Evolutionary conservation across 2,329 filamentous ascomycete genomes (phyloP).

Genomic region (Pseudogymnoascus sp.): DNA sequence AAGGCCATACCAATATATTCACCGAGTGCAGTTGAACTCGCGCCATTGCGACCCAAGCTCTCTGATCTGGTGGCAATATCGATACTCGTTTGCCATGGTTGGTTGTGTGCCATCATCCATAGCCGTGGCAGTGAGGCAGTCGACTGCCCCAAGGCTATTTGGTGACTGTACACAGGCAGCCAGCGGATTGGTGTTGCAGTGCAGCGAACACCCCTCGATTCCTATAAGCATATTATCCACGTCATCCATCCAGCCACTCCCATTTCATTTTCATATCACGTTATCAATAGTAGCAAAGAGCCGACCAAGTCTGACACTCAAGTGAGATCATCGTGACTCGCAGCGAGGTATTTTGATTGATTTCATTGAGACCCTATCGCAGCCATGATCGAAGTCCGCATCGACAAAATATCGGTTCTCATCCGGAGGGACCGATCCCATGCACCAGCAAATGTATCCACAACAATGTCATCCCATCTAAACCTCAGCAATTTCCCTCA

Average conservation of each 20-base stretch:
- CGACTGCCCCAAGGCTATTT: not conserved
- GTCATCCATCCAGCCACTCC: not conserved
- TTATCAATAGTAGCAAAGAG: conserved; percentile 2
- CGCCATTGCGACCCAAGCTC: conserved; percentile 11
- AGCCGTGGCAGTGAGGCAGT: not conserved
- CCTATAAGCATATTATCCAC: conserved; percentile 8
- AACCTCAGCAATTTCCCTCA: conserved; percentile 96
- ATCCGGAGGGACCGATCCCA: conserved; percentile 28
- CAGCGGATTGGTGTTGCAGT: not conserved
- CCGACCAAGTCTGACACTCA: not conserved
- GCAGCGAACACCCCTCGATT: not conserved
- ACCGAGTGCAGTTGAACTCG: conserved; percentile 4
- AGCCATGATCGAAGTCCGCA: conserved; percentile 26
- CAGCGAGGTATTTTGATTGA: conserved; percentile 22
- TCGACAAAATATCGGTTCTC: conserved; percentile 15
- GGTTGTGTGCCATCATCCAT: not conserved
- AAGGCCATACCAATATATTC: conserved; percentile 10
- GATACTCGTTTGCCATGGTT: not conserved
- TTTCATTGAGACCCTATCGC: conserved; percentile 17
- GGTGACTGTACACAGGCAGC: not conserved
- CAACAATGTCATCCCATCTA: conserved; percentile 43
- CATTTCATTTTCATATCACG: conserved; percentile 8
- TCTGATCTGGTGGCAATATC: conserved; percentile 12
- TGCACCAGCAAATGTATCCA: conserved; percentile 31
- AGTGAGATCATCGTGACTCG: conserved; percentile 4